Conservation (phyloP, 441 rosid species). For the Populus tomentosa region DNA sequence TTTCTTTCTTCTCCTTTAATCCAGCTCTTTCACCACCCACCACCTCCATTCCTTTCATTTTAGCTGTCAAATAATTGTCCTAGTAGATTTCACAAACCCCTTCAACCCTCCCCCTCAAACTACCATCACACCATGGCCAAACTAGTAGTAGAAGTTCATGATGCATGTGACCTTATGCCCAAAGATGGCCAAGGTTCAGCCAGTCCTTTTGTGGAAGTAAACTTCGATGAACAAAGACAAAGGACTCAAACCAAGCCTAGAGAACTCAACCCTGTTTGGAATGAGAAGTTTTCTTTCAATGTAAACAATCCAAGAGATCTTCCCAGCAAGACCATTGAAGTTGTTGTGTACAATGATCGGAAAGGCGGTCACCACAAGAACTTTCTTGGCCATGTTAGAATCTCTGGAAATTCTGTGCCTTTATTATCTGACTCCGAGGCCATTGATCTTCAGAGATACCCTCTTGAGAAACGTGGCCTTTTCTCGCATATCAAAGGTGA, state of each 20-base stretch:
- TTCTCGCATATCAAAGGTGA: conserved; percentile 75
- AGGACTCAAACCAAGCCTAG: conserved; percentile 64
- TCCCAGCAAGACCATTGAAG: conserved; percentile 53
- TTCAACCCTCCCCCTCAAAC: background rate
- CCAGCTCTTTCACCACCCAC: background rate
- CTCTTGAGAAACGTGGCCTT: conserved; percentile 71
- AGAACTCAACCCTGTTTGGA: conserved; percentile 82
- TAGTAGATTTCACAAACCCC: background rate
- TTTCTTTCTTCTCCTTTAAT: background rate
- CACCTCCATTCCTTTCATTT: conserved; percentile 14
- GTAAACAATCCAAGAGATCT: conserved; percentile 60
- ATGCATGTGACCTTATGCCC: conserved; percentile 76
- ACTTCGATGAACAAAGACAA: conserved; percentile 66
- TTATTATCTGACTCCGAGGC: conserved; percentile 52
- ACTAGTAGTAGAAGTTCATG: conserved; percentile 63
- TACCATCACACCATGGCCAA: conserved; percentile 32
- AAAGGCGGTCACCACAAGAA: conserved; percentile 42
- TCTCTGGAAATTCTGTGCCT: conserved; percentile 60
- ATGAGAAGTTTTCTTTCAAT: conserved; percentile 63
- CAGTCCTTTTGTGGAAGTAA: conserved; percentile 74
- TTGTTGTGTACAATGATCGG: conserved; percentile 52
- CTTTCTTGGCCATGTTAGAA: conserved; percentile 75
- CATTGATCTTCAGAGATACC: conserved; percentile 48
- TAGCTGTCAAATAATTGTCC: background rate
- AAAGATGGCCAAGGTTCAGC: conserved; percentile 94